Percentiles rank a stretch among this genome's conserved stretches.
These are phyloP conservation scores for Physcomitrium patens DNA, from an alignment of 225 moss, liverwort and hornwort species.

Conservation along the genomic window DNA sequence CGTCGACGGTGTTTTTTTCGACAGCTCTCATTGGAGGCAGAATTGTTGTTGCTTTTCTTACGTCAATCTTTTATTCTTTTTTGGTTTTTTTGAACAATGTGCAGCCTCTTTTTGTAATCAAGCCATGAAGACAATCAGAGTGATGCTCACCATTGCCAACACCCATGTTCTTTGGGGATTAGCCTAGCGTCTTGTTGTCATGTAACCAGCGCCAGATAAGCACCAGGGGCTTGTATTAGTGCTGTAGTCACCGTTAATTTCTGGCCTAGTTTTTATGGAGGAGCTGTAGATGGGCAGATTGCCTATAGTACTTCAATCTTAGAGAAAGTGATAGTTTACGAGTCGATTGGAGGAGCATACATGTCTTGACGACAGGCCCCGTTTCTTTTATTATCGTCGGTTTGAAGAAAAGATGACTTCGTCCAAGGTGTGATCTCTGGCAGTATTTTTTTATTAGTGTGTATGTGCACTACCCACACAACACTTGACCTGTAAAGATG, in stretches of 20 bases:
- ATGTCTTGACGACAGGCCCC: conserved; percentile 28
- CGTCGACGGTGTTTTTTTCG: too few species aligned
- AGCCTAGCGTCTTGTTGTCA: conserved; percentile 27
- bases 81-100: conserved; percentile 2
- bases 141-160: background rate
- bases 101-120: conserved; percentile 88
- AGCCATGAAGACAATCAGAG: conserved; percentile 66
- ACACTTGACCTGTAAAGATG: too few species aligned
- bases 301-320: conserved; percentile 16
- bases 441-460: too few species aligned
- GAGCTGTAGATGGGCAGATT: too few species aligned
- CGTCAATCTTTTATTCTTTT: background rate
- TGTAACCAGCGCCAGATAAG: conserved; percentile 23
- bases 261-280: too few species aligned
- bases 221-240: conserved; percentile 29
- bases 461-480: too few species aligned
- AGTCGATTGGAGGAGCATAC: conserved; percentile 44
- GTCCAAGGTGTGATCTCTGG: too few species aligned
- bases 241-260: conserved; percentile 10
- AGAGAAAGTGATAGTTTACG: conserved; percentile 44
- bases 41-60: conserved; percentile 2
- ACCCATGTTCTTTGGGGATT: conserved; percentile 27
- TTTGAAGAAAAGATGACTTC: conserved; percentile 23
- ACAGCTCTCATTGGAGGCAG: background rate
- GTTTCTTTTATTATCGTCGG: conserved; percentile 38